These are phyloP conservation scores for Trichoderma sp. DNA, from an alignment of 2,329 filamentous ascomycete species.

Conservation along the genomic window DNA sequence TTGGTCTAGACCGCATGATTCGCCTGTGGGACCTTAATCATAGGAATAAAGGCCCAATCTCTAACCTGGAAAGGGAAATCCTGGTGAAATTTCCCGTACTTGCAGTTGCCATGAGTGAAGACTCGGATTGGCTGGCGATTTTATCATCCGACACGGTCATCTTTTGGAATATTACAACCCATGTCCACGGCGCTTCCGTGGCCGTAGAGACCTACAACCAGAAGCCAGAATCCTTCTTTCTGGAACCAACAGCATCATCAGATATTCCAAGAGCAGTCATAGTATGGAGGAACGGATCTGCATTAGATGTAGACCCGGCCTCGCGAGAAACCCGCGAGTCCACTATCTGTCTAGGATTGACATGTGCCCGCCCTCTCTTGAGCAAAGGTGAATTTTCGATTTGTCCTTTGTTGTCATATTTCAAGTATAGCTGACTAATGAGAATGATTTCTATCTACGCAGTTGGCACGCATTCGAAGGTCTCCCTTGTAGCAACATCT, in stretches of 20 bases:
- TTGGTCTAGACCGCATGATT: conserved; percentile 69
- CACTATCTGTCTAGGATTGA: conserved; percentile 52
- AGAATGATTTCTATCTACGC: neutral
- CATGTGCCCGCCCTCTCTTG: conserved; percentile 48
- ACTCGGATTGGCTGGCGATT: conserved; percentile 66
- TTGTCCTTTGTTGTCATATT: neutral
- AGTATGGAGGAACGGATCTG: conserved; percentile 61
- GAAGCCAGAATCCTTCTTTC: conserved; percentile 64
- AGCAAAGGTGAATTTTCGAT: conserved; percentile 42
- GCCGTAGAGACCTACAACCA: conserved; percentile 54
- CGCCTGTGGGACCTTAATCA: conserved; percentile 64
- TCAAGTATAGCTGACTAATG: neutral
- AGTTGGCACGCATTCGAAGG: conserved; percentile 22
- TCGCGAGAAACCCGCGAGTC: conserved; percentile 39
- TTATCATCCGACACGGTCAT: conserved; percentile 59
- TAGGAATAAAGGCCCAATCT: conserved; percentile 41
- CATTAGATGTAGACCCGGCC: neutral
- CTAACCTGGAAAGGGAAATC: conserved; percentile 43
- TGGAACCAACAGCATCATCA: conserved; percentile 47
- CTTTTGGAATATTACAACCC: conserved; percentile 63
- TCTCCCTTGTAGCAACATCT: conserved; percentile 48
- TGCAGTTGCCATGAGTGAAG: conserved; percentile 64
- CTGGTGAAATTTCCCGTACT: conserved; percentile 59
- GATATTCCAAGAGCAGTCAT: conserved; percentile 55
- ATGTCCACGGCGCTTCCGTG: conserved; percentile 57